phyloP scores from a whole-genome alignment of 2,329 filamentous ascomycete genomes.

The Colletotrichum scovillei region DNA sequence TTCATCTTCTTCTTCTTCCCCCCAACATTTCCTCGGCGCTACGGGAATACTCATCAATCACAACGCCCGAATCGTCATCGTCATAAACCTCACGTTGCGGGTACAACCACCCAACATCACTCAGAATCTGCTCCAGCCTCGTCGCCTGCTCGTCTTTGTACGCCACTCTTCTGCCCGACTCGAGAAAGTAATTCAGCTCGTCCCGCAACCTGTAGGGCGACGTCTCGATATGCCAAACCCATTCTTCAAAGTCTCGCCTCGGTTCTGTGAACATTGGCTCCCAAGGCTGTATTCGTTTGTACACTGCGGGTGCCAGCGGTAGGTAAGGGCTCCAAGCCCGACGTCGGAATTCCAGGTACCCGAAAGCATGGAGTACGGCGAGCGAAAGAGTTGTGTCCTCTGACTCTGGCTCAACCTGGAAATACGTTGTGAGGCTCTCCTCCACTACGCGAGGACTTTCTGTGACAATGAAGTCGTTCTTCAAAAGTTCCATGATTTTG shows the following conservation, averaged over 20 bases:
- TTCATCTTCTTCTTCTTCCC: not conserved
- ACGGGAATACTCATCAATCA: not conserved
- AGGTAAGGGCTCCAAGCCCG: conserved; percentile 38
- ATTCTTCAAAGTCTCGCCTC: conserved; percentile 28
- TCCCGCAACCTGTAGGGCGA: conserved; percentile 27
- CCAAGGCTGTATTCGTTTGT: conserved; percentile 37
- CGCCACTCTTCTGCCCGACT: conserved; percentile 26
- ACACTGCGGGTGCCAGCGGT: conserved; percentile 23
- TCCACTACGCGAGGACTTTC: not conserved
- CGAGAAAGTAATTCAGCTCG: conserved; percentile 37
- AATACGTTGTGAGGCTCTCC: too few relatives aligned
- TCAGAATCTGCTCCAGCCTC: conserved; percentile 33
- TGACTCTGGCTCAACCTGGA: conserved; percentile 4
- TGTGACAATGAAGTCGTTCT: not conserved
- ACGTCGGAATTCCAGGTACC: conserved; percentile 39
- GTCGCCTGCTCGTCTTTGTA: conserved; percentile 37
- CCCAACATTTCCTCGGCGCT: not conserved
- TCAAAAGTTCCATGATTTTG: not conserved
- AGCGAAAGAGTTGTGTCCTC: conserved; percentile 38
- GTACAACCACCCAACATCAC: conserved; percentile 30
- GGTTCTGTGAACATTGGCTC: conserved; percentile 6
- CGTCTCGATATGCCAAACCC: conserved; percentile 32
- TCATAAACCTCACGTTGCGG: not conserved
- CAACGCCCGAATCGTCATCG: not conserved
- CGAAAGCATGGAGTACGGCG: conserved; percentile 41